Conservation (phyloP, 208 protist species). For the Herpetomonas muscarum region DNA sequence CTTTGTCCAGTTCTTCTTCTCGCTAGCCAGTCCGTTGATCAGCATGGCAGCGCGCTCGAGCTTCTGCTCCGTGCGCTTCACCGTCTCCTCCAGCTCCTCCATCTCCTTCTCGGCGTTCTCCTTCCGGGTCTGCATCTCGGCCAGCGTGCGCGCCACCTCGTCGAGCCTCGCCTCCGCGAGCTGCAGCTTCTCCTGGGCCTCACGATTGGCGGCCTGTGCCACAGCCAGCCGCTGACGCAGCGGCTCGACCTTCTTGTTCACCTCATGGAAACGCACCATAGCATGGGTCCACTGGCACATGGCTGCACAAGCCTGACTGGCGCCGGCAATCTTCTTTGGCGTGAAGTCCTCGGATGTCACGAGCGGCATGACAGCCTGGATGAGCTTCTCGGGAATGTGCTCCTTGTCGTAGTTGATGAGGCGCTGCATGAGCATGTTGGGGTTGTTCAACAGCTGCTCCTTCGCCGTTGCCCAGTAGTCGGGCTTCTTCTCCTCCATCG, state of each 20-base stretch:
- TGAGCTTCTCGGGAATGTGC: conserved; percentile 93
- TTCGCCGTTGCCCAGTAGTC: conserved; percentile 97
- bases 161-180: conserved; percentile 87
- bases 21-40: conserved; percentile 95
- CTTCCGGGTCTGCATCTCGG: conserved; percentile 91
- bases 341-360: conserved; percentile 95
- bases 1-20: conserved; percentile 93
- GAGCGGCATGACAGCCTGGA: conserved; percentile 91
- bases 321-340: conserved; percentile 92
- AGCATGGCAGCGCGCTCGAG: conserved; percentile 95
- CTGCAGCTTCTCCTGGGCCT: conserved; percentile 88
- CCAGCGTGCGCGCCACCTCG: conserved; percentile 91
- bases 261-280: conserved; percentile 97
- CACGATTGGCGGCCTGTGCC: conserved; percentile 91
- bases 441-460: conserved; percentile 90
- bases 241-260: conserved; percentile 94
- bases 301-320: conserved; percentile 95
- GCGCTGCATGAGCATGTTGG: conserved; percentile 86
- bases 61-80: conserved; percentile 93
- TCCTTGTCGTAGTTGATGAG: conserved; percentile 97
- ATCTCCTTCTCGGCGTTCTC: conserved; percentile 92
- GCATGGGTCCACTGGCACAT: conserved; percentile 98
- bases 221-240: conserved; percentile 86
- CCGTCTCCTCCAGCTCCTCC: conserved; percentile 89
- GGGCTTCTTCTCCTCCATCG: conserved; percentile 94